Evolutionary conservation across 176 grass and related monocot genomes (phyloP), one percentile per base, ranked within the genome.

Genomic region (Raddia distichophylla): DNA sequence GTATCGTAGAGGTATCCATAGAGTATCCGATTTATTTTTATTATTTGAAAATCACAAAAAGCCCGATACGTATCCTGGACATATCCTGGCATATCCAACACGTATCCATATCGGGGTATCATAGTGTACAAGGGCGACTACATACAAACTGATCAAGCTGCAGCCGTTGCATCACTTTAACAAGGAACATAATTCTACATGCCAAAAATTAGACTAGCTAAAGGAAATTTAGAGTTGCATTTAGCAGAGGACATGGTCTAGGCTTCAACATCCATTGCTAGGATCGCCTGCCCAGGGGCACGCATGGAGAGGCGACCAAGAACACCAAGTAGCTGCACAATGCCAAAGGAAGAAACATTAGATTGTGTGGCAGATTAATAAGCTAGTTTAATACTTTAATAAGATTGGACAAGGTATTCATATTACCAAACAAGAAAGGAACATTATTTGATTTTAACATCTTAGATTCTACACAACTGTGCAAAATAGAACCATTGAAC

Each of bases 291-390:
- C 32, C 62, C 43, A 33, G 84, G 84, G 44, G 62, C 13, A 10
- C 61, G 61, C 32, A 74, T 60, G 2, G 61, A 7, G 17, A 81
- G 64, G 9, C 61, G 61, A 13, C 70, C 77, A 0, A 81, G 84
- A 45, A 74, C 71, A 75, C 77, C 84, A 8, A 45, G 52, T 8
- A 80, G 42, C 84, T 74, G 61, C 22, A 58, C 3, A 74, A 40
- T 40, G 37, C 32, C 27, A 5, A 47, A 44, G 68, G 55, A 78
- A 61, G 27, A 49, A n/a, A 4, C 50, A 64, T 80, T 13, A 59
- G 45, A 27, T 9, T 22, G 35, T 17, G 67, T 4, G n/a, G n/a
- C n/a, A n/a, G n/a, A n/a, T n/a, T n/a, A n/a, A n/a, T n/a, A n/a
- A n/a, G n/a, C n/a, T n/a, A n/a, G n/a, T n/a, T n/a, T n/a, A n/a